A percentile compares a stretch with the other conserved stretches of the same genome.
Evolutionary conservation across 768 basidiomycete species (phyloP).

Genomic region (Amanita inopinata): DNA sequence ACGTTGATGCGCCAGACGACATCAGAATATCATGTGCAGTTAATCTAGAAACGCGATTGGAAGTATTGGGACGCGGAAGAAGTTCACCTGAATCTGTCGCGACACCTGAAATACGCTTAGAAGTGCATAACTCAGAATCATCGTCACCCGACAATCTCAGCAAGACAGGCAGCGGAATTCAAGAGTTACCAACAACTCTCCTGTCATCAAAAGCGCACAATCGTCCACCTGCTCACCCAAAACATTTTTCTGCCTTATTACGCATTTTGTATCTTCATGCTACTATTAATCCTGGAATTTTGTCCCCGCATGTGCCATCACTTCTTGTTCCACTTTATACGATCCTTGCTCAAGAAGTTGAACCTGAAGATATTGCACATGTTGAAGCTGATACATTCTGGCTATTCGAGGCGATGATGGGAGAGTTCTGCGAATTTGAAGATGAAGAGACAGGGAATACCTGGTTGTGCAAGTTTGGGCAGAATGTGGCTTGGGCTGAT

Average conservation of each 20-base stretch:
- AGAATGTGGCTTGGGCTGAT: conserved; percentile 54
- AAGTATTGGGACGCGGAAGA: conserved; percentile 26
- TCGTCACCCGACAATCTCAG: neutral
- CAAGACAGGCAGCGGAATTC: neutral
- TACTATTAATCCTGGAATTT: conserved; percentile 60
- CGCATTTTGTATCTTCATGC: conserved; percentile 67
- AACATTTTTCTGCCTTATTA: conserved; percentile 53
- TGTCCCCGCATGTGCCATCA: conserved; percentile 60
- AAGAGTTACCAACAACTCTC: conserved; percentile 27
- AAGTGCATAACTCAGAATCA: conserved; percentile 10
- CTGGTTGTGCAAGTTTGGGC: conserved; percentile 58
- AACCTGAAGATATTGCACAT: conserved; percentile 51
- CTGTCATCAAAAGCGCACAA: conserved; percentile 35
- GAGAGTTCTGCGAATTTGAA: conserved; percentile 66
- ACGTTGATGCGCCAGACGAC: conserved; percentile 33
- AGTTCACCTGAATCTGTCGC: conserved; percentile 22
- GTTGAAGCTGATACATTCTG: conserved; percentile 78
- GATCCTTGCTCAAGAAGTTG: conserved; percentile 49
- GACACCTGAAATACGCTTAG: conserved; percentile 28
- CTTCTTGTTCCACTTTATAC: conserved; percentile 62
- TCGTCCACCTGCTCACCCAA: conserved; percentile 41
- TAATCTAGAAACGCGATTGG: conserved; percentile 46
- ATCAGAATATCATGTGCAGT: conserved; percentile 39
- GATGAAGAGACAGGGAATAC: conserved; percentile 50
- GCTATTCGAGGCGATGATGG: conserved; percentile 66